Evolutionary conservation across 331 rosid species (phyloP).

Genomic region (Erythrophleum ivorense): DNA sequence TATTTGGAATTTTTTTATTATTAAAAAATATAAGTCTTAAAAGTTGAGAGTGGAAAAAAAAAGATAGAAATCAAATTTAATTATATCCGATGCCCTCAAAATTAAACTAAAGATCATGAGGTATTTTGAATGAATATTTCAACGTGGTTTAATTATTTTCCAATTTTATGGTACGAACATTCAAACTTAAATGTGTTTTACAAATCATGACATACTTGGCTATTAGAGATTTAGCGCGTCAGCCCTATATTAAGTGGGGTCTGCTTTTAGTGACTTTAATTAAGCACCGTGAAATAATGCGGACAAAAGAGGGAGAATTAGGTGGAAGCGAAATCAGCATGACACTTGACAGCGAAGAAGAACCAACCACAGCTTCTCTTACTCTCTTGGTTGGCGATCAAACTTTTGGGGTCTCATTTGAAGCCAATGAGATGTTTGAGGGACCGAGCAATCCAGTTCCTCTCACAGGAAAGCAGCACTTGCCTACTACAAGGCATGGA

Average conservation of each 20-base stretch:
- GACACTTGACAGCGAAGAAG: slow-evolving; percentile 31
- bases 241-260: not conserved
- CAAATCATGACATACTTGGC: not conserved
- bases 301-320: slow-evolving; percentile 6
- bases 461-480: not conserved
- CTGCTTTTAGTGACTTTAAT: too few species aligned
- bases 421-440: slow-evolving; percentile 11
- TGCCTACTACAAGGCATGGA: not conserved
- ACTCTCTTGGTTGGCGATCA: not conserved
- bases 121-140: too few species aligned
- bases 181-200: too few species aligned
- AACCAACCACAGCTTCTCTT: not conserved
- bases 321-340: slow-evolving; percentile 27
- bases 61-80: too few species aligned
- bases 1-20: too few species aligned
- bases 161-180: too few species aligned
- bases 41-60: not conserved
- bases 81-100: too few species aligned
- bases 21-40: too few species aligned
- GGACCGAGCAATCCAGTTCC: not conserved
- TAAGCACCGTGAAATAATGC: slow-evolving; percentile 11
- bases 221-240: not conserved
- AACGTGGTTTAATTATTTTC: too few species aligned
- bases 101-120: too few species aligned
- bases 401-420: not conserved